Percentiles rank a stretch among this genome's conserved stretches.
Conservation (phyloP, 257 asterid species). For the Solanum pimpinellifolium region DNA sequence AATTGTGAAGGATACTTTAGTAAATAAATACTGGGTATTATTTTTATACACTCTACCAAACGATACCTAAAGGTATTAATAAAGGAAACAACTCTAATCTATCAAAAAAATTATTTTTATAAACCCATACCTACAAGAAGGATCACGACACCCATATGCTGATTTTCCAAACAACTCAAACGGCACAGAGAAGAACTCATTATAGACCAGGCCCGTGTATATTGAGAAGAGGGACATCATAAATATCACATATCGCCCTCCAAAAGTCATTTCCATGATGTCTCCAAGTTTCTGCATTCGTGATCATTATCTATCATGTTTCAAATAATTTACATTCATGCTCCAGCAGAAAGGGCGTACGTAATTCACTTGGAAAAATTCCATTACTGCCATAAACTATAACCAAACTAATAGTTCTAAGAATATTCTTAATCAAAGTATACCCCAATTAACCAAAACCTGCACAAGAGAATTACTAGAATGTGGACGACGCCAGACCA, state of each 20-base stretch:
- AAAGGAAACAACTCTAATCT: neutral
- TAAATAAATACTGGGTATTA: too few relatives aligned
- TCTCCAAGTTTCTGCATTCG: constrained; percentile 95
- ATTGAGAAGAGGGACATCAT: constrained; percentile 96
- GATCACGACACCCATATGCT: constrained; percentile 85
- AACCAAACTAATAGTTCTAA: neutral
- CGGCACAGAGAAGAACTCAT: constrained; percentile 92
- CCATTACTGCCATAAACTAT: neutral
- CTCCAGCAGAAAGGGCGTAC: neutral
- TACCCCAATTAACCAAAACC: neutral
- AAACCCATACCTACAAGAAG: constrained; percentile 70
- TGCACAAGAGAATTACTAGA: neutral
- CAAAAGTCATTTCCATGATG: constrained; percentile 93
- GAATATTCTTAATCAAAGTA: neutral
- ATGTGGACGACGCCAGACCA: neutral
- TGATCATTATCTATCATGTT: constrained; percentile 1
- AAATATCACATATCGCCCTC: constrained; percentile 90
- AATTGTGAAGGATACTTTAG: too few relatives aligned
- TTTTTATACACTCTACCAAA: too few relatives aligned
- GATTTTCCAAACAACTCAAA: constrained; percentile 78
- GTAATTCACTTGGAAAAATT: neutral
- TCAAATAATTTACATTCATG: neutral
- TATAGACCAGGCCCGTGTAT: constrained; percentile 90
- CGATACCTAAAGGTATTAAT: neutral
- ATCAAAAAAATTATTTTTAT: neutral